Evolutionary conservation across 768 basidiomycete species (phyloP).

Genomic region (Mycena maculata): DNA sequence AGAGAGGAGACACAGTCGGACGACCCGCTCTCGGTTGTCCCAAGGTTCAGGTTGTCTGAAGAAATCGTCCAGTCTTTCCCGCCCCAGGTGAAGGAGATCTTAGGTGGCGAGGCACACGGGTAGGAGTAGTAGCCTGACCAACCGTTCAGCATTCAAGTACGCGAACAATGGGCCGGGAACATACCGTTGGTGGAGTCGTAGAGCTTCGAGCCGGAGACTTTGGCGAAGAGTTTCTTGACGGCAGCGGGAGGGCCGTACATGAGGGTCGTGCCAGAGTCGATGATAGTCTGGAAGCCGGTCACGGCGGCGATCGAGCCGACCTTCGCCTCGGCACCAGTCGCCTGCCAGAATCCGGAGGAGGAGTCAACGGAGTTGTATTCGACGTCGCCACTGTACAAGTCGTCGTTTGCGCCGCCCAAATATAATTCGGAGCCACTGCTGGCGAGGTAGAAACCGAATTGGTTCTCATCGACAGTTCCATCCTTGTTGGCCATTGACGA

Average conservation of each 20-base stretch:
- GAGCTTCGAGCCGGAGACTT: constrained; percentile 39
- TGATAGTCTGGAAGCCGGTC: constrained; percentile 37
- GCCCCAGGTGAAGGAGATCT: constrained; percentile 51
- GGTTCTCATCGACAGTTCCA: constrained; percentile 42
- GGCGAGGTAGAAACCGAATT: constrained; percentile 60
- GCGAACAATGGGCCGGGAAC: too few species aligned
- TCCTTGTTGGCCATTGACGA: constrained; percentile 54
- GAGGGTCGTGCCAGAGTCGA: constrained; percentile 54
- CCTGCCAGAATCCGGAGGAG: constrained; percentile 43
- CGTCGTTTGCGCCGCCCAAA: constrained; percentile 61
- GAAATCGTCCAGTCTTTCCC: constrained; percentile 55
- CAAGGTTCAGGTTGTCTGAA: constrained; percentile 53
- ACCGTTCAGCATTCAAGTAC: too few species aligned
- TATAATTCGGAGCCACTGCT: constrained; percentile 57
- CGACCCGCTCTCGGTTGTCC: constrained; percentile 54
- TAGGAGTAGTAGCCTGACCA: constrained; percentile 25
- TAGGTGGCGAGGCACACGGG: constrained; percentile 41
- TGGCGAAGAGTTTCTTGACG: constrained; percentile 39
- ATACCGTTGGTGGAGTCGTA: constrained; percentile 32
- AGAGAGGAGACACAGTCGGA: constrained; percentile 63
- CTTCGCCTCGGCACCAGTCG: constrained; percentile 30
- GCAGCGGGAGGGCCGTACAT: constrained; percentile 42
- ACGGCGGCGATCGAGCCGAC: constrained; percentile 28
- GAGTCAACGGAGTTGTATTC: constrained; percentile 46
- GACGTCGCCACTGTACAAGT: constrained; percentile 56